Base-by-base conservation (phyloP, 73 alveolate species). In the Uronychia setigera region DNA sequence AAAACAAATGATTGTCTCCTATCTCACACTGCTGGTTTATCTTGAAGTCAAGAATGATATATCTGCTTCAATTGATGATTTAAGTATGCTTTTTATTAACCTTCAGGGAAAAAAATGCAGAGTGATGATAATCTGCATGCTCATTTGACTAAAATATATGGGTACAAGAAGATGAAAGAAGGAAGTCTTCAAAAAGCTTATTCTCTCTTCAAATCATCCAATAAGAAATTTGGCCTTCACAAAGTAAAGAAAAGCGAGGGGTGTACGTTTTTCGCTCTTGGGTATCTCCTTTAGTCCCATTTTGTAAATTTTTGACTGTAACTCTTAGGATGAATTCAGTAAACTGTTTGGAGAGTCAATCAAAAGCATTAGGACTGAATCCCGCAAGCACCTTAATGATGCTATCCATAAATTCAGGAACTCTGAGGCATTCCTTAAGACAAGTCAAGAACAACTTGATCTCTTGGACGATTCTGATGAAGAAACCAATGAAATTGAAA, bases 151-250 rank as follows among this genome's bases (percentile, higher is more conserved):
- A 46, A 46, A 46, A 46, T 46, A 5, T 46, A 11, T 5, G 67
- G 67, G 67, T 46, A 46, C 67, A 46, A 46, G 67, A 46, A 46
- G 67, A 46, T 46, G 67, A 46, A 46, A 46, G 67, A 46, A 46
- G 67, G 67, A 5, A 46, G 19, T 5, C 67, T 46, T 5, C 5
- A 11, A 19, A 46, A 19, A 11, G 67, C 67, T 11, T 46, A 46
- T 46, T 46, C 67, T 19, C 19, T 46, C 19, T 46, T 46, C 67
- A 46, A 19, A 46, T 5, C 67, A 46, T 5, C 67, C 19, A 46
- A 5, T 19, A 46, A 46, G 67, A 46, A 46, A 19, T 46, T 46
- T 19, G 19, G 5, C 67, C 5, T 5, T 11, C 5, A 11, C 67
- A 46, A 46, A 46, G 19, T 11, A 5, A 46, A 19, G 19, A 46